Percentiles rank a stretch among this genome's conserved stretches.
Conservation (phyloP, 768 basidiomycete species). For the Tricholoma flavovirens region DNA sequence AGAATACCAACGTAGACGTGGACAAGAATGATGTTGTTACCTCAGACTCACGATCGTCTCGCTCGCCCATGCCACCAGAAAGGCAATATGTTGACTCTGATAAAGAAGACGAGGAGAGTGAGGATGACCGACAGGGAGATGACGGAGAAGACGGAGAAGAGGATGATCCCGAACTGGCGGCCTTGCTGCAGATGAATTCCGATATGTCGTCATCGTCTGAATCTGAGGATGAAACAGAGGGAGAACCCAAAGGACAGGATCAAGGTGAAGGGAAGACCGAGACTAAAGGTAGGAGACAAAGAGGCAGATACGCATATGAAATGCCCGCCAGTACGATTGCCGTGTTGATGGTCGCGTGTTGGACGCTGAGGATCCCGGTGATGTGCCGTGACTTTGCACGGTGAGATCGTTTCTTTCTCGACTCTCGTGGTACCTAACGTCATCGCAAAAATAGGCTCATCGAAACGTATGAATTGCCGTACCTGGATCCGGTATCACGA, state of each 20-base stretch:
- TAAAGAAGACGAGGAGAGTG: constrained; percentile 18
- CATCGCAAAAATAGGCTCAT: constrained; percentile 49
- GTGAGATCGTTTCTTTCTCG: constrained; percentile 34
- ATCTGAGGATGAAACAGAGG: constrained; percentile 26
- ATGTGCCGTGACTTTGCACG: constrained; percentile 69
- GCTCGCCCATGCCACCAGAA: neutral
- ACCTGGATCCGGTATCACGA: constrained; percentile 56
- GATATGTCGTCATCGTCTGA: constrained; percentile 28
- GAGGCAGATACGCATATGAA: constrained; percentile 26
- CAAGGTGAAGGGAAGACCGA: constrained; percentile 7
- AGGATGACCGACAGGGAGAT: constrained; percentile 5
- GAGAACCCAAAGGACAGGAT: constrained; percentile 11
- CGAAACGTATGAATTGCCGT: constrained; percentile 72
- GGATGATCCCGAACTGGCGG: constrained; percentile 34
- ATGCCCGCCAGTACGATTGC: constrained; percentile 48
- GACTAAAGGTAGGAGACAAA: constrained; percentile 13
- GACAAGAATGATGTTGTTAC: neutral
- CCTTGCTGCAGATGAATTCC: constrained; percentile 38
- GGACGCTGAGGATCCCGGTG: constrained; percentile 74
- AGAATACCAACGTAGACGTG: neutral
- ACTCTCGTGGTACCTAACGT: constrained; percentile 3
- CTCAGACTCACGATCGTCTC: constrained; percentile 7
- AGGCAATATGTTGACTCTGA: neutral
- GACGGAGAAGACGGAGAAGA: constrained; percentile 10
- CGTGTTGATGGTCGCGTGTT: constrained; percentile 69